These are phyloP conservation scores for Flaveria sonorensis DNA, from an alignment of 129 eudicot genomes.

Conservation along the genomic window DNA sequence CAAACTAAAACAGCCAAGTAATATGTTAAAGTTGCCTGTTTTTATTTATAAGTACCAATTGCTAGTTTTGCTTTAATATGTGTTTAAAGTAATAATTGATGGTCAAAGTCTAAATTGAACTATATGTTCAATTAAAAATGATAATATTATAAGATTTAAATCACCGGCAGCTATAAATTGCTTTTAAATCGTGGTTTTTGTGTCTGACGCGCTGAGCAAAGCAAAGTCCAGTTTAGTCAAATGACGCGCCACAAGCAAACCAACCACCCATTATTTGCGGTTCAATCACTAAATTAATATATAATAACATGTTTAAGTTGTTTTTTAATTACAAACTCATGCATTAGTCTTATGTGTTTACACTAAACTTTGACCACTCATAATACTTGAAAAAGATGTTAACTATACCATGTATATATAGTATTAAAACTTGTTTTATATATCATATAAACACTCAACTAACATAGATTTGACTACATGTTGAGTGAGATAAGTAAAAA, in stretches of 20 bases:
- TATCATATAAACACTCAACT: too few relatives aligned
- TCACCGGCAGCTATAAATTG: constrained; percentile 25
- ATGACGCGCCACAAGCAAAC: constrained; percentile 11
- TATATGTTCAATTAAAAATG: not conserved
- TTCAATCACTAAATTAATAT: not conserved
- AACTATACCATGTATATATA: too few relatives aligned
- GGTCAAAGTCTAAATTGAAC: not conserved
- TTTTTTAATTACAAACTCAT: too few relatives aligned
- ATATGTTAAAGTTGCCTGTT: not conserved
- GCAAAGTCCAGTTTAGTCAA: not conserved
- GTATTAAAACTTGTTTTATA: too few relatives aligned
- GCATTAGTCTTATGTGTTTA: too few relatives aligned
- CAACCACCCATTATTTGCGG: constrained; percentile 16
- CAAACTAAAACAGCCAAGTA: not conserved
- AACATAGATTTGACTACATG: too few relatives aligned
- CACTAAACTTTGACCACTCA: too few relatives aligned
- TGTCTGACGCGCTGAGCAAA: constrained; percentile 15
- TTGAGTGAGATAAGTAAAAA: too few relatives aligned
- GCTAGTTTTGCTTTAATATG: not conserved
- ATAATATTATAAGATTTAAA: not conserved
- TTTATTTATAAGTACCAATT: not conserved
- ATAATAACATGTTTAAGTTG: not conserved
- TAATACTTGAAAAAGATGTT: too few relatives aligned
- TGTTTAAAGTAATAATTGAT: not conserved
- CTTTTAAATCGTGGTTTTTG: constrained; percentile 12